A percentile compares a stretch with the other conserved stretches of the same genome.
Conservation (phyloP, 768 basidiomycete genomes). For the Boletus fagicola region DNA sequence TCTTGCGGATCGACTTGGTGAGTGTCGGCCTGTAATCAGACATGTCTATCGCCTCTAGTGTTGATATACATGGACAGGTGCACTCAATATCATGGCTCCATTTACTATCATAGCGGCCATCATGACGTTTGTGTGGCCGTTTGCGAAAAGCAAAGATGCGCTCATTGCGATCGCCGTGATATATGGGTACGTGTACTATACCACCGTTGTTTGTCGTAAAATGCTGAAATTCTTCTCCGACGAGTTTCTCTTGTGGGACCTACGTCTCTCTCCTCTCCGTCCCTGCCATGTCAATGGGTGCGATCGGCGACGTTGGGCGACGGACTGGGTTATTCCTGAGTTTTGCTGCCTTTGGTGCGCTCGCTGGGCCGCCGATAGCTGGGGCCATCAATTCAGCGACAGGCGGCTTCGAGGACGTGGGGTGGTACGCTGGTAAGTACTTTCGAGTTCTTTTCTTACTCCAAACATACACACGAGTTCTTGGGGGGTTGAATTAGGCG, state of each 20-base stretch:
- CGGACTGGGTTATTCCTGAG: conserved; percentile 65
- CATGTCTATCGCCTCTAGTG: background rate
- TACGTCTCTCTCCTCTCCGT: conserved; percentile 55
- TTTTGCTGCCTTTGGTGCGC: conserved; percentile 57
- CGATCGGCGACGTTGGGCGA: conserved; percentile 58
- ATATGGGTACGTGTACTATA: conserved; percentile 54
- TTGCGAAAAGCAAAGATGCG: conserved; percentile 41
- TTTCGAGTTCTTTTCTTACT: background rate
- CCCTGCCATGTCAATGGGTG: conserved; percentile 63
- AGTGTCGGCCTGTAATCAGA: background rate
- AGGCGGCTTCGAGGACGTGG: conserved; percentile 39
- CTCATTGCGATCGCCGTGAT: conserved; percentile 55
- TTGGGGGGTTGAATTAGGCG: conserved; percentile 22
- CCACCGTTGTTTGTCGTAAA: rapidly evolving
- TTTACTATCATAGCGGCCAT: conserved; percentile 54
- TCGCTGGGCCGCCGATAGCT: conserved; percentile 71
- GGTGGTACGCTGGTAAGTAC: conserved; percentile 42
- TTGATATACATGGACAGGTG: conserved; percentile 38
- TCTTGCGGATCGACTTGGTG: conserved; percentile 55
- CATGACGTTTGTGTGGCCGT: conserved; percentile 72
- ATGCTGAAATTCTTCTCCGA: background rate
- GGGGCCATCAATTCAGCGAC: conserved; percentile 60
- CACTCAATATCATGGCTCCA: conserved; percentile 67
- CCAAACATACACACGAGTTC: background rate
- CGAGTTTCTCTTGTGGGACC: conserved; percentile 59